Evolutionary conservation across 106 monocot species (phyloP).

Genomic region (Dactylorhiza incarnata): DNA sequence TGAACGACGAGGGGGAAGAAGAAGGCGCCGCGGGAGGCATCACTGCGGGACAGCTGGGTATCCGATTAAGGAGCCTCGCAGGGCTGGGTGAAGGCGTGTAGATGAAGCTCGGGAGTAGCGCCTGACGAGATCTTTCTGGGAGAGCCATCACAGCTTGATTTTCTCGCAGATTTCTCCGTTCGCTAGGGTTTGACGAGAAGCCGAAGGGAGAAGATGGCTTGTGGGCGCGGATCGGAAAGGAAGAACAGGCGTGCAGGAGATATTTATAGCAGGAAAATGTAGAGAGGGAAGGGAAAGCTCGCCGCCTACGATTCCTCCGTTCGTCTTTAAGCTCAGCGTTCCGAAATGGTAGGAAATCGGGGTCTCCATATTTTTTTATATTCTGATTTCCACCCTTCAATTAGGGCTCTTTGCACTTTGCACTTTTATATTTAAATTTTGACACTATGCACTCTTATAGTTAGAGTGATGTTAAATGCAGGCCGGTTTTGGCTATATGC

Average conservation of each 20-base stretch:
- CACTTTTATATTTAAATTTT: no score
- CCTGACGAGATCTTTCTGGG: conserved; percentile 8
- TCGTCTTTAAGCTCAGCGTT: not conserved
- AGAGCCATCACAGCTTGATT: conserved; percentile 3
- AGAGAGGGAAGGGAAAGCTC: not conserved
- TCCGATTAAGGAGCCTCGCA: not conserved
- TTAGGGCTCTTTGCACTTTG: no score
- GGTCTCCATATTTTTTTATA: not conserved
- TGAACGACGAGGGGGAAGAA: conserved; percentile 8
- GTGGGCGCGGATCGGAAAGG: not conserved
- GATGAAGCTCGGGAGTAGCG: conserved; percentile 44
- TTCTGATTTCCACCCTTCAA: no score
- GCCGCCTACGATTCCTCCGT: not conserved
- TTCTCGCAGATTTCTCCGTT: not conserved
- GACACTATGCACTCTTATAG: no score
- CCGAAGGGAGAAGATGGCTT: not conserved
- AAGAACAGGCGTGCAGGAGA: not conserved
- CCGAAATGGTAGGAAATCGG: not conserved
- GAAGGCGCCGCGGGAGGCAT: not conserved
- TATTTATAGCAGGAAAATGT: not conserved
- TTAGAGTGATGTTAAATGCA: no score
- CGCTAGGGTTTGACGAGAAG: not conserved
- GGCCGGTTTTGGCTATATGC: no score
- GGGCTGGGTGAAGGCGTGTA: conserved; percentile 30
- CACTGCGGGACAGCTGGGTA: not conserved